Conservation (phyloP, 2,329 filamentous ascomycete species). For the Sphaerulina populicola region DNA sequence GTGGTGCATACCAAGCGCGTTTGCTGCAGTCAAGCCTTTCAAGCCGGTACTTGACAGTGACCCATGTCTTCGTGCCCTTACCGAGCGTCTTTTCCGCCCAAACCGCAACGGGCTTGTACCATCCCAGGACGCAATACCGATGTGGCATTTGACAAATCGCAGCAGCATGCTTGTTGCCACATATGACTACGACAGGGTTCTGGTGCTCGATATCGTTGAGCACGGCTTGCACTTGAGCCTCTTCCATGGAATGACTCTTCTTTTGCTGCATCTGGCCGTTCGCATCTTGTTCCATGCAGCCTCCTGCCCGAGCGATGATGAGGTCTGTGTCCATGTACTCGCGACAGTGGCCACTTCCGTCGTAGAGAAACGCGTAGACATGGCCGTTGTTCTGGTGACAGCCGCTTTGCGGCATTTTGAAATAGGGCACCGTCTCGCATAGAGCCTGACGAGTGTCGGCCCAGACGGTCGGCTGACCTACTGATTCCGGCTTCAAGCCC, state of each 20-base stretch:
- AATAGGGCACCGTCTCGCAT: conserved; percentile 57
- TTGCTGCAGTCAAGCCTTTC: conserved; percentile 51
- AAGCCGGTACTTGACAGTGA: conserved; percentile 52
- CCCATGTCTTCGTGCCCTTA: conserved; percentile 25
- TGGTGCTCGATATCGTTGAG: conserved; percentile 41
- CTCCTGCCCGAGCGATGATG: conserved; percentile 55
- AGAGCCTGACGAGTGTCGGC: conserved; percentile 51
- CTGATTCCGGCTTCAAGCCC: conserved; percentile 30
- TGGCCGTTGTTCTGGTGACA: conserved; percentile 46
- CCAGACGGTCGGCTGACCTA: conserved; percentile 46
- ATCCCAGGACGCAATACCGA: conserved; percentile 58
- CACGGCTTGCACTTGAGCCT: conserved; percentile 35
- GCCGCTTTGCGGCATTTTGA: conserved; percentile 53
- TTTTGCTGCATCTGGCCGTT: conserved; percentile 41
- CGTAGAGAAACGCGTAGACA: conserved; percentile 52
- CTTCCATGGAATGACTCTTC: conserved; percentile 40
- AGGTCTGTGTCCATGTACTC: conserved; percentile 55
- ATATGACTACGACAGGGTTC: conserved; percentile 45
- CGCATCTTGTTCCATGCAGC: conserved; percentile 44
- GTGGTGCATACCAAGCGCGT: conserved; percentile 42
- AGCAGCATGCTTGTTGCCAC: conserved; percentile 46
- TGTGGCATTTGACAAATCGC: conserved; percentile 47
- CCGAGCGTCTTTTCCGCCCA: conserved; percentile 54
- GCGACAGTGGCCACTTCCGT: conserved; percentile 45
- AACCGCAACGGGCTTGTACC: conserved; percentile 59